Evolutionary conservation across 371 early-diverging fungal genomes (phyloP), one percentile per base, ranked within the genome.

Genomic region (Actinomortierella wolfii): DNA sequence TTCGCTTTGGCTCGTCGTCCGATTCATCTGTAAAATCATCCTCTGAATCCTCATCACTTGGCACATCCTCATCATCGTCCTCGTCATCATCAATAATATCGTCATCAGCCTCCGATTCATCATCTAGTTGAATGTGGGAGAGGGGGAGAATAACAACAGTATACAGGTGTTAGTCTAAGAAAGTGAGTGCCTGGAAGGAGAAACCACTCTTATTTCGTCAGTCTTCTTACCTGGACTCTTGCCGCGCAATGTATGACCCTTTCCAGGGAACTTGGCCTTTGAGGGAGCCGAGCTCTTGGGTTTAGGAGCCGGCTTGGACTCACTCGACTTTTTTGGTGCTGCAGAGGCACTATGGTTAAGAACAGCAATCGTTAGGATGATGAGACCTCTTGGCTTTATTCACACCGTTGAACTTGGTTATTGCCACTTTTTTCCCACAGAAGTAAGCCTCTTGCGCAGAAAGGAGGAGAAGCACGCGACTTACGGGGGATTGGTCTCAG

Each of bases 1-100:
- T 64, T 4, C 34, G 34, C n/a, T 66, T 65, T 15, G 65, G 57
- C 44, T 34, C 34, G 34, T 59, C 53, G 49, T 68, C 69, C 40
- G 74, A 60, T 42, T 50, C 70, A 17, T 76, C 76, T 20, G 76
- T 71, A 29, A 68, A 75, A 1, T 63, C 68, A 20, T 67, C 73
- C 17, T 53, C 55, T 17, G 34, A 23, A 34, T 34, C 34, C 34
- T 11, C 34, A 29, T 64, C 64, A 18, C 59, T 59, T 48, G 59
- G 57, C 34, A 56, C 56, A 47, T 57, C 61, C n/a, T 71, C 73
- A 28, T 71, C 73, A 26, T 68, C 64, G 48, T 63, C 60, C 13
- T 59, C 66, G 21, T 76, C 68, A 14, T 71, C 66, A 34, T 39
- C 40, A 45, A 57, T 60, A 21, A 49, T 28, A 41, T 52, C 56